Evolutionary conservation across 2,329 filamentous ascomycete species (phyloP), one percentile per base, ranked within the genome.

Genomic region (Parastagonospora avenae): DNA sequence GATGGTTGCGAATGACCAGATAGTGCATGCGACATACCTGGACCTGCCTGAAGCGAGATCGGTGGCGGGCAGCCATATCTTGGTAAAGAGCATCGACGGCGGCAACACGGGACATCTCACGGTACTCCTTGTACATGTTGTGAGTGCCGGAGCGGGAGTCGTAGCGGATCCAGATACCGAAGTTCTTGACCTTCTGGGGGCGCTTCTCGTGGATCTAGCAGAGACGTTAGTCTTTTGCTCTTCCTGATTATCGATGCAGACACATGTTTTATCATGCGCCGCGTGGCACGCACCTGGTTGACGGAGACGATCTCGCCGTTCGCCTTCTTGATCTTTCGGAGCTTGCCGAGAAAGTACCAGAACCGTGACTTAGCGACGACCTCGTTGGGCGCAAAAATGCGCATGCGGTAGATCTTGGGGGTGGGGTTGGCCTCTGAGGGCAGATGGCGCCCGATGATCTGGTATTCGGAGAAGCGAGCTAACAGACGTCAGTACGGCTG

Each of bases 101-200:
- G 70, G 94, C 93, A 75, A 89, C 90, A 81, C 94, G 87, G 78
- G 90, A 93, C 86, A 97, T 90, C 86, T 97, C 94, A 79, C 94
- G 91, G 90, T 97, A 97, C 89, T 99, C 94, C 89, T 97, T 97
- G 91, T 99, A 99, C 94, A 99, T 99, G 90, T 99, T 99, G 92
- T 99, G 94, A 74, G 94, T 99, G 74, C 94, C 94, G 74, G 94
- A 97, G 81, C 94, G 93, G 61, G 95, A 99, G 84, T 99, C 93
- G 85, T 99, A 99, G 79, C 95, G 92, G 83, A 99, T 89, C 95
- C 95, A 99, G 87, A 99, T 88, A 80, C 94, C 94, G 79, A 99
- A 97, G 90, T 97, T 99, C 92, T 99, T 99, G 87, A 99, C 92
- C 86, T 96, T 97, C 77, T 92, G 85, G 74, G 94, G 94, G 81